These are phyloP conservation scores for Phaeolepiota aurea DNA, from an alignment of 768 basidiomycete genomes.

Conservation along the genomic window DNA sequence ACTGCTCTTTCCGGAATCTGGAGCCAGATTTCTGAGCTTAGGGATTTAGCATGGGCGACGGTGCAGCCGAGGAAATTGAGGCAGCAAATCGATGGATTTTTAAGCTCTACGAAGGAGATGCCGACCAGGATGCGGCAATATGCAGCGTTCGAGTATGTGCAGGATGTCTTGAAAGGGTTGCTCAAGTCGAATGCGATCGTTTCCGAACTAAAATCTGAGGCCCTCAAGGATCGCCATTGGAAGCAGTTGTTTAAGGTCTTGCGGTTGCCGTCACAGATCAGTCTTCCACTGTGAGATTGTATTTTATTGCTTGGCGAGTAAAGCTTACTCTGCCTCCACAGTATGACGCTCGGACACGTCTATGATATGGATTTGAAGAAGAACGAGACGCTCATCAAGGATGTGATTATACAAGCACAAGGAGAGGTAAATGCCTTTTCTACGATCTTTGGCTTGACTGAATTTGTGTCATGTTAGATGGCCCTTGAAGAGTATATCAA, in stretches of 20 bases:
- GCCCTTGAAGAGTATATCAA: constrained; percentile 93
- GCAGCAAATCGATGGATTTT: constrained; percentile 85
- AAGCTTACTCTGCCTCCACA: too few species aligned
- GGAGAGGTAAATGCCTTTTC: constrained; percentile 61
- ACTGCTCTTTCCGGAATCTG: constrained; percentile 96
- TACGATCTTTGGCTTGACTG: constrained; percentile 7
- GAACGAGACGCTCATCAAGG: constrained; percentile 87
- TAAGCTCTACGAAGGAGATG: constrained; percentile 96
- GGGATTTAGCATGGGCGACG: constrained; percentile 85
- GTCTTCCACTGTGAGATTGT: constrained; percentile 67
- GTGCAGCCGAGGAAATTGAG: constrained; percentile 93
- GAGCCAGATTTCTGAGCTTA: constrained; percentile 83
- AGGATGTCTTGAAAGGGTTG: constrained; percentile 77
- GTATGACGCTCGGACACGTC: constrained; percentile 93
- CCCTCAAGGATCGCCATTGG: constrained; percentile 97
- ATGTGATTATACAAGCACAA: constrained; percentile 94
- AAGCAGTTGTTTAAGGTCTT: constrained; percentile 91
- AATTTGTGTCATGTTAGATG: constrained; percentile 51
- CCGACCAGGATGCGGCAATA: constrained; percentile 98
- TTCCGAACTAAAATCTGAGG: constrained; percentile 95
- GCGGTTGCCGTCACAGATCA: constrained; percentile 65
- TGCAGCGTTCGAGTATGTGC: constrained; percentile 96
- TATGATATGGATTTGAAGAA: constrained; percentile 95
- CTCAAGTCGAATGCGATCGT: constrained; percentile 87
- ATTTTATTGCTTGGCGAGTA: too few species aligned